Evolutionary conservation across 2,329 filamentous ascomycete genomes (phyloP).

Genomic region (Blumeriella jaapii): DNA sequence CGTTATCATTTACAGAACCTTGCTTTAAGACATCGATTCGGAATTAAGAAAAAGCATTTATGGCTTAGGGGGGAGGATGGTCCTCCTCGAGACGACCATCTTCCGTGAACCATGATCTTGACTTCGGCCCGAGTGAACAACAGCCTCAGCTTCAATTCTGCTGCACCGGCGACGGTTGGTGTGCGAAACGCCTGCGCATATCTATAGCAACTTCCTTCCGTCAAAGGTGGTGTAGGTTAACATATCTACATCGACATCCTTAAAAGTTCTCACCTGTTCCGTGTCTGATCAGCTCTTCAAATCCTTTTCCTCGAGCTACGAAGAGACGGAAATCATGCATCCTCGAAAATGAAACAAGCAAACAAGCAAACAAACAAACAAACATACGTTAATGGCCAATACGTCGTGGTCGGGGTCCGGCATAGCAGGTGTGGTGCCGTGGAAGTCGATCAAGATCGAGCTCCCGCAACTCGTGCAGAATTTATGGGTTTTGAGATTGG

Average conservation of each 20-base stretch:
- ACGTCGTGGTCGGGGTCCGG: conserved; percentile 16
- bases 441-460: conserved; percentile 16
- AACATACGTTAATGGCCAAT: conserved; percentile 18
- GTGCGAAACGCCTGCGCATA: too few relatives aligned
- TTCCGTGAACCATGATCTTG: too few relatives aligned
- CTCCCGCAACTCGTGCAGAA: conserved; percentile 20
- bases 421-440: conserved; percentile 1
- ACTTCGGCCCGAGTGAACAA: too few relatives aligned
- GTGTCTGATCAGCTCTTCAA: neutral
- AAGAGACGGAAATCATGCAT: neutral
- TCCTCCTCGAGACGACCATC: too few relatives aligned
- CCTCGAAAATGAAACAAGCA: too few relatives aligned
- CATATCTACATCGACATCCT: conserved; percentile 14
- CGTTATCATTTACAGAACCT: too few relatives aligned
- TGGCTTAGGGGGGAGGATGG: too few relatives aligned
- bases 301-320: neutral
- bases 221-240: conserved; percentile 16
- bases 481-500: conserved; percentile 10
- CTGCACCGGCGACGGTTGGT: too few relatives aligned
- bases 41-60: too few relatives aligned
- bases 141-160: too few relatives aligned
- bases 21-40: too few relatives aligned
- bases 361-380: too few relatives aligned
- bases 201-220: conserved; percentile 11
- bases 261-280: conserved; percentile 16